Evolutionary conservation across 768 basidiomycete species (phyloP).

Genomic region (Suillus subluteus): DNA sequence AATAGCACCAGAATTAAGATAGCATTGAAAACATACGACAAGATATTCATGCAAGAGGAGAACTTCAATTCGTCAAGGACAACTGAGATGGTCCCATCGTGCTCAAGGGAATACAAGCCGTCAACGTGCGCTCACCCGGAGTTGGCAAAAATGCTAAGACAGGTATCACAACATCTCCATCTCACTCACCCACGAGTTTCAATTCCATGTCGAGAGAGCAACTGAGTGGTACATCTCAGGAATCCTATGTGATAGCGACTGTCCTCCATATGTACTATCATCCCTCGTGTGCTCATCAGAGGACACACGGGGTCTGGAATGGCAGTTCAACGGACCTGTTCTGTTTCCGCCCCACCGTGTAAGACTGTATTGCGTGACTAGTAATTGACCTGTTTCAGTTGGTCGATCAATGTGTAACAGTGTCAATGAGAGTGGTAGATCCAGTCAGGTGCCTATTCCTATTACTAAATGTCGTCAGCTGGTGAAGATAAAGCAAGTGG

Average conservation of each 20-base stretch:
- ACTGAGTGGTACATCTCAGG: neutral
- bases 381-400: neutral
- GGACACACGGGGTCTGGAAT: neutral
- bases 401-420: neutral
- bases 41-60: neutral
- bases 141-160: neutral
- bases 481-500: neutral
- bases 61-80: too few species aligned
- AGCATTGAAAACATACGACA: neutral
- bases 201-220: neutral
- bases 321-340: neutral
- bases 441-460: neutral
- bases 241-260: neutral
- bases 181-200: neutral
- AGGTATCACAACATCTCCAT: too few species aligned
- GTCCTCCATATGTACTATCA: conserved; percentile 29
- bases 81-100: too few species aligned
- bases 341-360: neutral
- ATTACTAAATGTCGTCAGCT: too few species aligned
- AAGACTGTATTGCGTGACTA: neutral
- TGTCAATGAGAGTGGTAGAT: neutral
- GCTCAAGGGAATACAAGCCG: too few species aligned
- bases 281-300: neutral
- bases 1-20: too few species aligned
- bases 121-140: too few species aligned